Evolutionary conservation across 2,329 filamentous ascomycete species (phyloP).

Genomic region (Colletotrichum cuscutae): DNA sequence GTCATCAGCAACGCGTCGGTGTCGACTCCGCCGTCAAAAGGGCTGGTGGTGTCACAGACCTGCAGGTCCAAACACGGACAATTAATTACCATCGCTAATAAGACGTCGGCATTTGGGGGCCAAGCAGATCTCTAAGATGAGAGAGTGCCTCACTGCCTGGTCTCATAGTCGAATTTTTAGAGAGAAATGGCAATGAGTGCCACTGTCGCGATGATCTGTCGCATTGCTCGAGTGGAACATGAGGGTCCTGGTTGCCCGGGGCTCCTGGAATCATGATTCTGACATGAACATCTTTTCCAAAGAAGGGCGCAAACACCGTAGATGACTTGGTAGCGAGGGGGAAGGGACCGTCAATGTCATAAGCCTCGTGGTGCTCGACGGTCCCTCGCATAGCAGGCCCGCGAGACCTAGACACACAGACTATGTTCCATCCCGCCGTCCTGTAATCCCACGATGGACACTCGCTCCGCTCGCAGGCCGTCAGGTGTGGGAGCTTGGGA

Average conservation of each 20-base stretch:
- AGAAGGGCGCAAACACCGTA: background rate
- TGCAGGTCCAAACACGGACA: background rate
- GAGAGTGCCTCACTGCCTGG: background rate
- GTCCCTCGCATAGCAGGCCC: background rate
- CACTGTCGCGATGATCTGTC: background rate
- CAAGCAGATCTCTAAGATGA: background rate
- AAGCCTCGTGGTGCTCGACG: background rate
- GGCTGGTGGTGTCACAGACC: slow-evolving; percentile 1
- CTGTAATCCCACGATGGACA: slow-evolving; percentile 11
- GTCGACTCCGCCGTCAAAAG: background rate
- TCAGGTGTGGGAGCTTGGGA: no score
- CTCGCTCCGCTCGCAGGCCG: background rate
- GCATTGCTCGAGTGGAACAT: background rate
- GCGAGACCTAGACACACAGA: background rate
- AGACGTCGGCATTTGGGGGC: slow-evolving; percentile 21
- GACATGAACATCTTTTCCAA: slow-evolving; percentile 4
- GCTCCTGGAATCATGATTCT: background rate
- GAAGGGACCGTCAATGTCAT: background rate
- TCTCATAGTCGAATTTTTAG: background rate
- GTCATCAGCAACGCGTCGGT: background rate
- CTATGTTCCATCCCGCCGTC: slow-evolving; percentile 2
- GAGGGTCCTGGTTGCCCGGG: background rate
- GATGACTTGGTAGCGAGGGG: background rate
- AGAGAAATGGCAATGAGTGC: slow-evolving; percentile 1
- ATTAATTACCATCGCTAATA: slow-evolving; percentile 1